A percentile compares a stretch with the other conserved stretches of the same genome.
Conservation (phyloP, 768 basidiomycete species). For the Trametes sanguinea region DNA sequence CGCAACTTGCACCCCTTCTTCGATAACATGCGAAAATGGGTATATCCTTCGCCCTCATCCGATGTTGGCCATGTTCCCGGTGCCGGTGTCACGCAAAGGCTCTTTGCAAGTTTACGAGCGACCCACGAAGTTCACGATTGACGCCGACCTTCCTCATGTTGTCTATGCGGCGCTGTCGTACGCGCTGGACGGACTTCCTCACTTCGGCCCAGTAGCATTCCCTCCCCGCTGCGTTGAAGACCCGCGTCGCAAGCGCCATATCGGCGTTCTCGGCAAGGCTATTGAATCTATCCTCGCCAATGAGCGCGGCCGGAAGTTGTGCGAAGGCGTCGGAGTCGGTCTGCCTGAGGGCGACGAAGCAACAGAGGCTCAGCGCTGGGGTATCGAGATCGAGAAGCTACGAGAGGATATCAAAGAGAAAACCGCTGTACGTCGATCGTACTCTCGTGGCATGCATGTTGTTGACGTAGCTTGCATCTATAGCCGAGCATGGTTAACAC, state of each 20-base stretch:
- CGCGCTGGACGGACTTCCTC: constrained; percentile 63
- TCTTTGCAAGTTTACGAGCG: constrained; percentile 15
- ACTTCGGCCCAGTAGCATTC: constrained; percentile 74
- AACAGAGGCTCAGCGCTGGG: constrained; percentile 78
- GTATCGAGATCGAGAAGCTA: constrained; percentile 60
- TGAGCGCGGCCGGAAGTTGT: constrained; percentile 65
- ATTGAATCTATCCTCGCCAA: constrained; percentile 65
- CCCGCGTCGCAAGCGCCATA: constrained; percentile 69
- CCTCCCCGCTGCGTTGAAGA: constrained; percentile 79
- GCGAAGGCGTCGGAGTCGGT: constrained; percentile 49
- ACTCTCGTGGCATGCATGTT: background rate
- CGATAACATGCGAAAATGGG: constrained; percentile 64
- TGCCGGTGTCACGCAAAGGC: constrained; percentile 45
- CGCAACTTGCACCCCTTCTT: constrained; percentile 62
- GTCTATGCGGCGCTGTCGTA: constrained; percentile 34
- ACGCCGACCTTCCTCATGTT: constrained; percentile 18
- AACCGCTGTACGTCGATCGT: constrained; percentile 36
- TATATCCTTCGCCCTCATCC: constrained; percentile 64
- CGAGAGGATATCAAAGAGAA: constrained; percentile 58
- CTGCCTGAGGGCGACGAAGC: constrained; percentile 47
- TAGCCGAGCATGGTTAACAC: constrained; percentile 56
- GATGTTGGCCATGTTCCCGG: constrained; percentile 37
- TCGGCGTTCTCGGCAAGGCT: constrained; percentile 72
- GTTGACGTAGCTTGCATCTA: background rate
- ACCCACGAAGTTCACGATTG: background rate